Evolutionary conservation across 257 asterid genomes (phyloP).

Genomic region (Ophiorrhiza pumila): DNA sequence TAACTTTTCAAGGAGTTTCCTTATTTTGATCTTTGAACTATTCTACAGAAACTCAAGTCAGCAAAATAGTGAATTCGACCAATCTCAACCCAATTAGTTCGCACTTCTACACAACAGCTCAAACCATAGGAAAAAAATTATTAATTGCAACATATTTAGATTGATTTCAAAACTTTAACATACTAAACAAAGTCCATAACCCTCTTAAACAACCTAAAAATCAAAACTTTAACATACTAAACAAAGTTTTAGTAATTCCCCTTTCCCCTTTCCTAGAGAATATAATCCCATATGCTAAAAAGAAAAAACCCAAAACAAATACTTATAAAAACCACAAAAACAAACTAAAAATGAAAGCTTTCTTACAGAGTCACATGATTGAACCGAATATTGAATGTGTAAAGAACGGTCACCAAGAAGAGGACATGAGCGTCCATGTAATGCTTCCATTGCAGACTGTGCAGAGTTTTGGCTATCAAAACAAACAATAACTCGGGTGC

Average conservation of each 20-base stretch:
- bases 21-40: no score
- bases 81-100: no score
- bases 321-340: not conserved
- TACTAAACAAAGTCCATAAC: no score
- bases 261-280: not conserved
- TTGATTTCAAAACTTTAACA: no score
- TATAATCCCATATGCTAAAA: not conserved
- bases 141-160: no score
- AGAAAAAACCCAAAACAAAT: not conserved
- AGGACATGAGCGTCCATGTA: conserved; percentile 60
- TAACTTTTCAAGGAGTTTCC: no score
- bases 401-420: conserved; percentile 63
- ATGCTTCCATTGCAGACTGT: conserved; percentile 53
- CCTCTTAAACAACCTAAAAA: no score
- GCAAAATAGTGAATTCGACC: no score
- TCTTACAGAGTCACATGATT: conserved; percentile 54
- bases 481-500: conserved; percentile 89
- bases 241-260: not conserved
- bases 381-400: conserved; percentile 78
- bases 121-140: no score
- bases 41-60: no score
- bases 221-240: no score
- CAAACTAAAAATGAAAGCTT: not conserved
- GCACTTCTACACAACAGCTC: no score
- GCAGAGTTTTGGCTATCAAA: conserved; percentile 47